These are phyloP conservation scores for Plenodomus biglobosus DNA, from an alignment of 2,329 filamentous ascomycete genomes.

Conservation along the genomic window DNA sequence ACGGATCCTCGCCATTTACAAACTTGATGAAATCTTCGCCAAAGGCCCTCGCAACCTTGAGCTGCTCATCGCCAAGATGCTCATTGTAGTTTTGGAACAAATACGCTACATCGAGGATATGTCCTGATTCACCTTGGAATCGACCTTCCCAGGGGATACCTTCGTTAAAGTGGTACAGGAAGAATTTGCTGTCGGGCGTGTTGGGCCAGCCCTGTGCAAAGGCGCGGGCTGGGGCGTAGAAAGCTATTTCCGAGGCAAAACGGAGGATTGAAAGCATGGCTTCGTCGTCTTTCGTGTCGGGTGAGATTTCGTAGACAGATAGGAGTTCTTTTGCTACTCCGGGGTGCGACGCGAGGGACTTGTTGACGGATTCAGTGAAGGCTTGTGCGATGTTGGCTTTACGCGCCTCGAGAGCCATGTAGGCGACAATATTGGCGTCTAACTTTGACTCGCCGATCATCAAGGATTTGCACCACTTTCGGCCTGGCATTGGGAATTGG, in stretches of 20 bases:
- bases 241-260: slow-evolving; percentile 51
- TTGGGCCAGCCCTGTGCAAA: slow-evolving; percentile 45
- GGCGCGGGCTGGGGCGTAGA: slow-evolving; percentile 48
- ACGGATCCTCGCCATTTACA: slow-evolving; percentile 36
- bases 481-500: slow-evolving; percentile 41
- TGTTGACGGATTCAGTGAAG: slow-evolving; percentile 41
- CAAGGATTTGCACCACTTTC: slow-evolving; percentile 51
- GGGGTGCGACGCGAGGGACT: slow-evolving; percentile 29
- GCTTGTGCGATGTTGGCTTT: slow-evolving; percentile 35
- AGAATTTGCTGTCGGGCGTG: slow-evolving; percentile 29
- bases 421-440: slow-evolving; percentile 38
- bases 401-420: slow-evolving; percentile 25
- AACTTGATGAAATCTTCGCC: slow-evolving; percentile 39
- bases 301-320: slow-evolving; percentile 45
- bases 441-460: slow-evolving; percentile 53
- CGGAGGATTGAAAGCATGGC: slow-evolving; percentile 48
- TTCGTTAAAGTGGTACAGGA: slow-evolving; percentile 41
- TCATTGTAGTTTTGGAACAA: slow-evolving; percentile 42
- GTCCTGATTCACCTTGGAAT: slow-evolving; percentile 38
- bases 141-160: slow-evolving; percentile 40
- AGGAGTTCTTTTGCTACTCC: slow-evolving; percentile 31
- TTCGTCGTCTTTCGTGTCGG: slow-evolving; percentile 44
- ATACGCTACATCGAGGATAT: slow-evolving; percentile 39
- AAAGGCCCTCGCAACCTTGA: slow-evolving; percentile 25
- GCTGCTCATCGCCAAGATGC: slow-evolving; percentile 24